Evolutionary conservation across 305 asterid species (phyloP), one percentile per base, ranked within the genome.

Genomic region (Rubia peregrina): DNA sequence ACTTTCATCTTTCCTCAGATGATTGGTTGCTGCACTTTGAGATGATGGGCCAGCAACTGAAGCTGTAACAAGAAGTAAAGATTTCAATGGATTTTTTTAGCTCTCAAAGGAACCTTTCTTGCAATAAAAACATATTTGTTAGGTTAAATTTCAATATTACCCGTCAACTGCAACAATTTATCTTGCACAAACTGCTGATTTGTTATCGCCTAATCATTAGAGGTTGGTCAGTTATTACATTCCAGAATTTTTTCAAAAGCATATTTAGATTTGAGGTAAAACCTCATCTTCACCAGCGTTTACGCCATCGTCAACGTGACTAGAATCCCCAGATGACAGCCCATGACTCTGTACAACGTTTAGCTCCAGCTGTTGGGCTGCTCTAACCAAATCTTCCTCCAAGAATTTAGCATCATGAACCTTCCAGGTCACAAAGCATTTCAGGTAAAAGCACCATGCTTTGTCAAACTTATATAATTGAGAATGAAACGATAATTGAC

Each of bases 371-470:
- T 86, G 95, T 77, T 93, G 84, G 61, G 97, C 95, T 74, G 93
- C 97, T 82, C 85, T 85, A 56, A 89, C 90, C 83, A 90, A 83
- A 84, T 92, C 97, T 75, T 84, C 92, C 83, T 87, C 94, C 10
- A 90, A 79, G 38, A 86, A 82, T 79, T 82, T 86, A 46, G 96
- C 92, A 90, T 92, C 96, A 82, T 89, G 88, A 65, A 83, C 86
- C 82, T 92, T 92, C 96, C 98, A 92, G 60, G 82, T 85, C 83
- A 92, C 97, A 84, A 92, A 92, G 82, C 91, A 87, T 83, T 87
- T 85, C 86, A 92, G 83, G 73, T 82, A 92, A 62, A 89, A 85
- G 78, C 96, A 89, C 98, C 98, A 92, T 30, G 96, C 83, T 63
- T 87, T 78, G 85, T 92, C 98, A 83, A 89, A 92, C 43, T 79